Conservation (phyloP, 2,329 filamentous ascomycete species). For the Bipolaris cookei region DNA sequence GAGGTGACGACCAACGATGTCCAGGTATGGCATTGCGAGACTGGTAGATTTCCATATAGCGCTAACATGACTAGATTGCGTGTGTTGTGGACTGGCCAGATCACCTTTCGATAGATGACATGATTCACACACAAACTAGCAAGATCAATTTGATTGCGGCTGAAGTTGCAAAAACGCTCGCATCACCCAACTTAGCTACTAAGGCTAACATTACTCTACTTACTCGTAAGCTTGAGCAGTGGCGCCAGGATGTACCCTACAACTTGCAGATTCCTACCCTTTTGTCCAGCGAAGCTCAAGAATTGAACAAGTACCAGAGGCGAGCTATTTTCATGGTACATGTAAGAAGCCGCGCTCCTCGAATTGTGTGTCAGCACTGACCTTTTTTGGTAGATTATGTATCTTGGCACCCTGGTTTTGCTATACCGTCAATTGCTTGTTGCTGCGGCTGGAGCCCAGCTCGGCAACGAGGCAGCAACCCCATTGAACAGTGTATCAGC, state of each 20-base stretch:
- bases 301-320: slow-evolving; percentile 39
- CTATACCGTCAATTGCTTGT: slow-evolving; percentile 47
- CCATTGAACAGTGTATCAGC: slow-evolving; percentile 34
- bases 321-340: slow-evolving; percentile 49
- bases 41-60: not conserved
- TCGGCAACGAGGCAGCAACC: slow-evolving; percentile 34
- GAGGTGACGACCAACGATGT: slow-evolving; percentile 41
- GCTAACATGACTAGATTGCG: slow-evolving; percentile 34
- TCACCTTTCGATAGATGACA: slow-evolving; percentile 33
- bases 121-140: slow-evolving; percentile 45
- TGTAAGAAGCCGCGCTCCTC: slow-evolving; percentile 22
- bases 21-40: slow-evolving; percentile 26
- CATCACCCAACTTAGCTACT: slow-evolving; percentile 39
- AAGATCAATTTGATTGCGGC: slow-evolving; percentile 47
- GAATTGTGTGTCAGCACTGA: not conserved
- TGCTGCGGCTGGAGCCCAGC: slow-evolving; percentile 40
- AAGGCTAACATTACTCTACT: slow-evolving; percentile 39
- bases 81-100: slow-evolving; percentile 25
- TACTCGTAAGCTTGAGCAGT: slow-evolving; percentile 42
- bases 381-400: slow-evolving; percentile 41
- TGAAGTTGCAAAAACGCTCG: slow-evolving; percentile 45
- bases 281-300: slow-evolving; percentile 31
- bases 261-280: slow-evolving; percentile 41
- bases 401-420: slow-evolving; percentile 46
- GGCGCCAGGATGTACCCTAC: slow-evolving; percentile 43